Evolutionary conservation across 2,329 filamentous ascomycete genomes (phyloP), one percentile per base, ranked within the genome.

Genomic region (Xylaria arbuscula): DNA sequence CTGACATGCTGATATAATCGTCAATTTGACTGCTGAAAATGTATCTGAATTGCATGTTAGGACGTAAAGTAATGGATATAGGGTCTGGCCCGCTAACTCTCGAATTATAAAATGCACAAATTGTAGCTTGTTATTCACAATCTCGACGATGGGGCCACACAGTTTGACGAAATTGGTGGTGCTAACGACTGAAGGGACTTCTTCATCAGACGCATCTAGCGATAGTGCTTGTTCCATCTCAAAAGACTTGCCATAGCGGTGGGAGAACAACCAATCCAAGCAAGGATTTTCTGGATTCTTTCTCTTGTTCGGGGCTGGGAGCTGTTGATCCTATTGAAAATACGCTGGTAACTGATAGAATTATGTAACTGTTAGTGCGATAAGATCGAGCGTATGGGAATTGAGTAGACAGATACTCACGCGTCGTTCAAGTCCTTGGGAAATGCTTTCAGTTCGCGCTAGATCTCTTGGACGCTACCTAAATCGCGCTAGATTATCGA

Each of bases 31-130:
- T 17, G 38, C 60, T 55, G 50, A 62, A 62, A 32, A 62, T 47
- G 10, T 62, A 62, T 36, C 60, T 62, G 13, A 17, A 42, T 42
- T n/a, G 13, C 3, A 6, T 15, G 5, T 42, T n/a, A 42, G 40
- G 17, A 42, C 1, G 3, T 17, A 42, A 17, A n/a, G 40, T 17
- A 42, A 17, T 6, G 13, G 15, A 42, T 15, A 15, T 17, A 13
- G 13, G 40, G 6, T 17, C 3, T 50, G 11, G 11, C 56, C 8
- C 28, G 32, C 47, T 36, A 56, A 67, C 76, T 79, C 73, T 56
- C 77, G 74, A n/a, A 74, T 77, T 0, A 77, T 80, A 65, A 79
- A 80, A 61, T 80, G 77, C 1, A 79, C 76, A 58, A 80, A 77
- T 7, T 77, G 77, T 11, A 75, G 66, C 17, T 67, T 60, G 1